Conservation (phyloP, 2,329 filamentous ascomycete genomes). For the Exutisphaerella laricina region DNA sequence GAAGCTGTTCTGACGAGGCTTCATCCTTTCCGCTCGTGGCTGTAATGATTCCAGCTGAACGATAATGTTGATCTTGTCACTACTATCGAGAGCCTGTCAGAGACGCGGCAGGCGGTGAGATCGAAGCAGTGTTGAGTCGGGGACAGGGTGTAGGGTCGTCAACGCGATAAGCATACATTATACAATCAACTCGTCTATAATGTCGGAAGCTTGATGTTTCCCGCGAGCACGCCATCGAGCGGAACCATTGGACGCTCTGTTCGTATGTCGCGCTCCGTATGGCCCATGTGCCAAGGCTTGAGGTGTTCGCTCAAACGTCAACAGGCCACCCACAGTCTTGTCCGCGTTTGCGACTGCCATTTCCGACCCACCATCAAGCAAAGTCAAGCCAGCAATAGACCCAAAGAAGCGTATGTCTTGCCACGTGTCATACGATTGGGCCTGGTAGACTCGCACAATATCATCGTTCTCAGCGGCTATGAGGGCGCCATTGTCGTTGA, state of each 20-base stretch:
- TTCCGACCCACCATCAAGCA: constrained; percentile 61
- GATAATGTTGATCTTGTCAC: too few species aligned
- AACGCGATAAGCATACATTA: neutral
- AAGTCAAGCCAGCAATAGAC: constrained; percentile 63
- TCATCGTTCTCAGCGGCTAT: constrained; percentile 73
- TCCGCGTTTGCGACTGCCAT: constrained; percentile 59
- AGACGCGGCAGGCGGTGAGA: constrained; percentile 4
- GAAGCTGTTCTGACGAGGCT: neutral
- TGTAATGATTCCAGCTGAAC: neutral
- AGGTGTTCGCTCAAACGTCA: constrained; percentile 16
- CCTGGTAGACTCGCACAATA: constrained; percentile 52
- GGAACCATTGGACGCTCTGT: neutral
- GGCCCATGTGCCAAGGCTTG: constrained; percentile 6
- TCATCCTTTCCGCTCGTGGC: constrained; percentile 6
- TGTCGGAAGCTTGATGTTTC: neutral
- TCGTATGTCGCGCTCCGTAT: constrained; percentile 2
- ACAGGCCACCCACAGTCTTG: constrained; percentile 19
- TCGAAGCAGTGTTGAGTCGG: neutral
- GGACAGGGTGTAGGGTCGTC: neutral
- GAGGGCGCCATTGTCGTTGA: constrained; percentile 66
- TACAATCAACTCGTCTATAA: neutral
- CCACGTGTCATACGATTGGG: constrained; percentile 51
- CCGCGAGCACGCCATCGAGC: neutral
- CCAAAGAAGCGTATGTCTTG: constrained; percentile 66
- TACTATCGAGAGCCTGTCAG: constrained; percentile 3